A percentile compares a stretch with the other conserved stretches of the same genome.
These are phyloP conservation scores for Lithohypha guttulata DNA, from an alignment of 2,329 filamentous ascomycete species.

Conservation along the genomic window DNA sequence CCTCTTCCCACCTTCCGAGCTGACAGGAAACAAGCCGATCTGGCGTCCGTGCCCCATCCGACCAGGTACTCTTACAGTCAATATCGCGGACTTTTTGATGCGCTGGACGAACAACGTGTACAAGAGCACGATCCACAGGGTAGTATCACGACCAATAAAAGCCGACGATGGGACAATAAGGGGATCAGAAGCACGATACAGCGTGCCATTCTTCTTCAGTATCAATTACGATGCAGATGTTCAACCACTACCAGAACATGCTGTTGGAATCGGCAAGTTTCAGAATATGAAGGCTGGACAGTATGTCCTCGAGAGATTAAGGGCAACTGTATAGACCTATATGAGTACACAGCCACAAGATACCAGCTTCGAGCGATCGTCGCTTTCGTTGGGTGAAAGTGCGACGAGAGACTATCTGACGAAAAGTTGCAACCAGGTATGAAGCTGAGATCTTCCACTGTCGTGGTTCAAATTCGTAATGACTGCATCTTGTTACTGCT, in stretches of 20 bases:
- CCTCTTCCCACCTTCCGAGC: constrained; percentile 19
- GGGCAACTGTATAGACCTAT: constrained; percentile 16
- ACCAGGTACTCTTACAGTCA: constrained; percentile 32
- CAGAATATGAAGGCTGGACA: constrained; percentile 20
- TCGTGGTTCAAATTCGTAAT: no score
- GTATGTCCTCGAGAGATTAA: constrained; percentile 22
- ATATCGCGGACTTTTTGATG: constrained; percentile 36
- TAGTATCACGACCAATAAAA: constrained; percentile 36
- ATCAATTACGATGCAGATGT: constrained; percentile 13
- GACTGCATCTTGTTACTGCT: no score
- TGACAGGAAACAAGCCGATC: constrained; percentile 16
- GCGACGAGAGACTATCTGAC: no score
- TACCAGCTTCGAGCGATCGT: no score
- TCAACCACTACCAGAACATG: constrained; percentile 27
- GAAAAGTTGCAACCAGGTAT: no score
- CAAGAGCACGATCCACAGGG: constrained; percentile 42
- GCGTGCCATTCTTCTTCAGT: constrained; percentile 16
- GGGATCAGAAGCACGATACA: constrained; percentile 10
- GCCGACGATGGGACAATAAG: constrained; percentile 24
- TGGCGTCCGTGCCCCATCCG: constrained; percentile 21
- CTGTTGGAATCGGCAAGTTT: constrained; percentile 16
- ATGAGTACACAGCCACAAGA: no score
- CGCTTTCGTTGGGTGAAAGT: no score
- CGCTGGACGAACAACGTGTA: constrained; percentile 41
- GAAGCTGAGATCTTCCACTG: no score